Percentiles rank a stretch among this genome's conserved stretches.
Evolutionary conservation across 768 basidiomycete species (phyloP).

Genomic region (Termitomyces sp.): DNA sequence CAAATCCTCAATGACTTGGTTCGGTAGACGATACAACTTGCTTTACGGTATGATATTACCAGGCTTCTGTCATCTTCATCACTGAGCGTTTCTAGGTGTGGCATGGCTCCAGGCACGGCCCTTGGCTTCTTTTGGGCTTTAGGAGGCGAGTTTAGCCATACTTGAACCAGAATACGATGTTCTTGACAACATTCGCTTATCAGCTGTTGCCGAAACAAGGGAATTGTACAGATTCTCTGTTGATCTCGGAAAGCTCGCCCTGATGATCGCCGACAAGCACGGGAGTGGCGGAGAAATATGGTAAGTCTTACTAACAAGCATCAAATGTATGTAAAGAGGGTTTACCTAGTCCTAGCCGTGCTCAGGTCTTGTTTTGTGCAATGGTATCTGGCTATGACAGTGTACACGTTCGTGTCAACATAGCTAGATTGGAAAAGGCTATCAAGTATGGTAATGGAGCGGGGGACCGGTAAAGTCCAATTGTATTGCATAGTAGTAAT

Average conservation of each 20-base stretch:
- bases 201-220: constrained; percentile 55
- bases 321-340: neutral
- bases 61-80: neutral
- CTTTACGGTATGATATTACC: constrained; percentile 42
- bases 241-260: constrained; percentile 60
- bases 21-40: constrained; percentile 55
- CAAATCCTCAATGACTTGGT: neutral
- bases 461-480: constrained; percentile 49
- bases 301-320: constrained; percentile 22
- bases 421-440: constrained; percentile 56
- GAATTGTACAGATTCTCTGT: constrained; percentile 66
- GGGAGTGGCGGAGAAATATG: constrained; percentile 66
- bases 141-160: constrained; percentile 34
- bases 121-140: constrained; percentile 72
- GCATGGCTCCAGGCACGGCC: constrained; percentile 64
- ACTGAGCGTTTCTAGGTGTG: constrained; percentile 35
- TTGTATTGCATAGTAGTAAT: neutral
- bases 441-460: constrained; percentile 61
- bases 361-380: constrained; percentile 53
- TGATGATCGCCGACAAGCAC: constrained; percentile 61
- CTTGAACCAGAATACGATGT: neutral
- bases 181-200: constrained; percentile 2
- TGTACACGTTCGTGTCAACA: constrained; percentile 56
- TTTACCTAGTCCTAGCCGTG: constrained; percentile 37
- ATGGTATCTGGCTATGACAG: constrained; percentile 68